Evolutionary conservation across 176 grass and related monocot genomes (phyloP).

Genomic region (Musa schizocarpa): DNA sequence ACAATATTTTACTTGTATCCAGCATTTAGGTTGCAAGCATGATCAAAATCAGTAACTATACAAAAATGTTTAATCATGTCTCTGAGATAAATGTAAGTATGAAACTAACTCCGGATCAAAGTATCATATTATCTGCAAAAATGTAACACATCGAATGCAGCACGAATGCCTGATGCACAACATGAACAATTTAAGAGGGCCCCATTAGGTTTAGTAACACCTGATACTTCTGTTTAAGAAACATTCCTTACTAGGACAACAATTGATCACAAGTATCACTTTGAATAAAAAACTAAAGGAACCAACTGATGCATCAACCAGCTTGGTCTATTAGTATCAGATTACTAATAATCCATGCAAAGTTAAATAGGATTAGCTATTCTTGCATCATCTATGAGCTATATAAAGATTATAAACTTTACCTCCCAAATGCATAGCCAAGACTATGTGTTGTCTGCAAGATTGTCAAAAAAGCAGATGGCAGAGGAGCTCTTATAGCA

Average conservation of each 20-base stretch:
- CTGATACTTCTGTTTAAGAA: background rate
- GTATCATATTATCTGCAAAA: background rate
- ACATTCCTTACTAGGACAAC: background rate
- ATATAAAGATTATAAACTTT: conserved; percentile 17
- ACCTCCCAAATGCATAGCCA: conserved; percentile 92
- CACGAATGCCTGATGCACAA: background rate
- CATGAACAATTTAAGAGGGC: background rate
- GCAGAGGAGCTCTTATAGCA: conserved; percentile 75
- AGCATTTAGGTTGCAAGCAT: no score
- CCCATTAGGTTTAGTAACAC: background rate
- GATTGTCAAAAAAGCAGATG: conserved; percentile 71
- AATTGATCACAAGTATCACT: background rate
- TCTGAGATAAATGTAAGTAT: no score
- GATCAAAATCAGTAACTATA: no score
- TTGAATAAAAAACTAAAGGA: background rate
- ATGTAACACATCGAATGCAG: background rate
- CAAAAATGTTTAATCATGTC: no score
- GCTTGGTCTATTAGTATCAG: background rate
- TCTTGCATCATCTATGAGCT: background rate
- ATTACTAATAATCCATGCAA: no score
- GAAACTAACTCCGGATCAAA: background rate
- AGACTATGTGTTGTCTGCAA: conserved; percentile 73
- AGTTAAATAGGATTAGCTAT: conserved; percentile 8
- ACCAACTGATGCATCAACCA: background rate
- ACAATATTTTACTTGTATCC: no score